phyloP scores from a whole-genome alignment of 2,329 filamentous ascomycete species.

The Uncinocarpus reesii region DNA sequence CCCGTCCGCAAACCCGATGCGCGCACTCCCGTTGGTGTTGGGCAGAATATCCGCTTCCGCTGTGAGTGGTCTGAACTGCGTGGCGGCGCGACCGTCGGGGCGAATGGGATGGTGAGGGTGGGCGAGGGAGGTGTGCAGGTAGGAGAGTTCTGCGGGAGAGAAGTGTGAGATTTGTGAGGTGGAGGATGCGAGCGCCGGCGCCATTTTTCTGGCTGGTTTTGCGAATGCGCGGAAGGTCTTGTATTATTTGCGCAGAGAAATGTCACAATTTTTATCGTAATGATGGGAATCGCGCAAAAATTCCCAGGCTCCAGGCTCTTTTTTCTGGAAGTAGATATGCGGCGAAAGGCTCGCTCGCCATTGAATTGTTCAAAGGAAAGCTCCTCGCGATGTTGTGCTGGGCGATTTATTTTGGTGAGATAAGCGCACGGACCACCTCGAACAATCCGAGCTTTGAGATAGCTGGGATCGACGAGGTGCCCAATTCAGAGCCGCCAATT shows the following conservation, averaged over 20 bases:
- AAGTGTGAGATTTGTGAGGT: constrained; percentile 50
- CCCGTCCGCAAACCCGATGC: constrained; percentile 88
- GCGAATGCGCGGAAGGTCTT: too few species aligned
- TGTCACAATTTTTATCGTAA: too few species aligned
- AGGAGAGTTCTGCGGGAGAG: constrained; percentile 91
- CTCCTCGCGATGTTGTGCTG: background rate
- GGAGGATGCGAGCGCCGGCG: constrained; percentile 44
- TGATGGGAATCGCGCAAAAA: too few species aligned
- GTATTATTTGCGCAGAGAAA: background rate
- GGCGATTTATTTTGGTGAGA: background rate
- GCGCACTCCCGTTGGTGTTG: constrained; percentile 79
- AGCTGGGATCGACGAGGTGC: too few species aligned
- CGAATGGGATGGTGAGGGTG: constrained; percentile 62
- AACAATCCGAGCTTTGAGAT: too few species aligned
- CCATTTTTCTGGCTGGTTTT: constrained; percentile 28
- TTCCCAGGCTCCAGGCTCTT: too few species aligned
- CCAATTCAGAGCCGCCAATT: too few species aligned
- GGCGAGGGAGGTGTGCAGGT: constrained; percentile 81
- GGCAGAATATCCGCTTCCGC: constrained; percentile 88
- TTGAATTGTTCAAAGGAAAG: too few species aligned
- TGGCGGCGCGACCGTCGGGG: constrained; percentile 70
- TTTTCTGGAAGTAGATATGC: too few species aligned
- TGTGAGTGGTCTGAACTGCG: constrained; percentile 79
- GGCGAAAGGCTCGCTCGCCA: too few species aligned
- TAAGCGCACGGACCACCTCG: background rate